Conservation (phyloP, 1,139 yeast genomes). For the Taiozyma sp. region DNA sequence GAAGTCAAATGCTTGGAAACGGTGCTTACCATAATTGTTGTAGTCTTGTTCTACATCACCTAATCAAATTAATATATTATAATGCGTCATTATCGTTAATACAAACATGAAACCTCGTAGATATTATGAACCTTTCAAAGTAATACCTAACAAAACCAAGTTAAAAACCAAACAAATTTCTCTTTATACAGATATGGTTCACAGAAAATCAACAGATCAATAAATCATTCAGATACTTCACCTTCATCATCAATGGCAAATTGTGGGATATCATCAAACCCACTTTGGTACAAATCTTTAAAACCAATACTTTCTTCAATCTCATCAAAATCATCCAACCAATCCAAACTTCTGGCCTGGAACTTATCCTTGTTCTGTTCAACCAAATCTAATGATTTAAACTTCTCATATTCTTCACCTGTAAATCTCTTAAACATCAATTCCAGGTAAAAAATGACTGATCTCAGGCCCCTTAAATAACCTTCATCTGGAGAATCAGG, state of each 20-base stretch:
- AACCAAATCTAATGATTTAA: conserved; percentile 25
- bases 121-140: background rate
- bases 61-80: background rate
- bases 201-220: background rate
- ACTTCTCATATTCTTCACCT: conserved; percentile 16
- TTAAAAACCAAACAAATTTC: background rate
- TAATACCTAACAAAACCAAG: background rate
- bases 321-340: conserved; percentile 39
- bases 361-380: conserved; percentile 27
- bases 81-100: background rate
- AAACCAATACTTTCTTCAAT: conserved; percentile 9
- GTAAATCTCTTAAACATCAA: conserved; percentile 37
- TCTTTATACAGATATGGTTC: background rate
- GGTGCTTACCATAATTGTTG: too few species aligned
- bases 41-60: background rate
- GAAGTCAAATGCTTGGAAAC: too few species aligned
- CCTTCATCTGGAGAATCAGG: conserved; percentile 71
- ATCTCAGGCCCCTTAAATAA: conserved; percentile 72
- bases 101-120: background rate
- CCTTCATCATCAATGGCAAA: conserved; percentile 23
- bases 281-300: conserved; percentile 11
- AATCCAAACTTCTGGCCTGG: conserved; percentile 23
- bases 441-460: conserved; percentile 60
- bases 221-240: conserved; percentile 21
- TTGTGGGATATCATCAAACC: conserved; percentile 18